phyloP scores from a whole-genome alignment of 2,329 filamentous ascomycete species.

The Metarhizium brunneum region DNA sequence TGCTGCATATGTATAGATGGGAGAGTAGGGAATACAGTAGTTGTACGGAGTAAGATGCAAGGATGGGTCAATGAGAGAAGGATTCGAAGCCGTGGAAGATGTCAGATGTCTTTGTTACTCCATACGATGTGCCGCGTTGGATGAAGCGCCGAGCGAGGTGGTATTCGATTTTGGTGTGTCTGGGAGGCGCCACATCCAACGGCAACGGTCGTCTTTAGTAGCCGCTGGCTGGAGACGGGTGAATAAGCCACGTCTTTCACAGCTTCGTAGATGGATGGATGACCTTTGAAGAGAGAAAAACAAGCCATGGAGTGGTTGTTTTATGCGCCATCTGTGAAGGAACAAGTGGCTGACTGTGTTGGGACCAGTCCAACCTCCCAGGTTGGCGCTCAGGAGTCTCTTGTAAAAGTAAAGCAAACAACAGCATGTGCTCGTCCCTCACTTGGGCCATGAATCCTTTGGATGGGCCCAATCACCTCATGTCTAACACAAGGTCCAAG shows the following conservation, averaged over 20 bases:
- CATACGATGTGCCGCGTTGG: conserved; percentile 4
- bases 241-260: too few relatives aligned
- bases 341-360: conserved; percentile 1
- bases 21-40: background rate
- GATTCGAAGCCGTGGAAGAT: background rate
- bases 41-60: background rate
- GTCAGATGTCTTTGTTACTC: background rate
- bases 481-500: too few relatives aligned
- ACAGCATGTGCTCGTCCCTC: too few relatives aligned
- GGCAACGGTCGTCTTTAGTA: too few relatives aligned
- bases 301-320: background rate
- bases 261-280: too few relatives aligned
- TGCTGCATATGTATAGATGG: too few relatives aligned
- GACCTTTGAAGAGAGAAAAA: too few relatives aligned
- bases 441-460: too few relatives aligned
- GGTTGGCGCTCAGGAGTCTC: too few relatives aligned
- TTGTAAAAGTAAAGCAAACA: too few relatives aligned
- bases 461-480: too few relatives aligned
- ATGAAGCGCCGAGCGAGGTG: conserved; percentile 6
- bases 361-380: background rate
- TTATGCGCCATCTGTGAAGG: background rate
- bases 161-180: background rate
- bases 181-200: background rate
- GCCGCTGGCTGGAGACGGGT: too few relatives aligned
- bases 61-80: background rate